Base-by-base conservation (phyloP, 331 rosid species). In the Ulmus americana region DNA sequence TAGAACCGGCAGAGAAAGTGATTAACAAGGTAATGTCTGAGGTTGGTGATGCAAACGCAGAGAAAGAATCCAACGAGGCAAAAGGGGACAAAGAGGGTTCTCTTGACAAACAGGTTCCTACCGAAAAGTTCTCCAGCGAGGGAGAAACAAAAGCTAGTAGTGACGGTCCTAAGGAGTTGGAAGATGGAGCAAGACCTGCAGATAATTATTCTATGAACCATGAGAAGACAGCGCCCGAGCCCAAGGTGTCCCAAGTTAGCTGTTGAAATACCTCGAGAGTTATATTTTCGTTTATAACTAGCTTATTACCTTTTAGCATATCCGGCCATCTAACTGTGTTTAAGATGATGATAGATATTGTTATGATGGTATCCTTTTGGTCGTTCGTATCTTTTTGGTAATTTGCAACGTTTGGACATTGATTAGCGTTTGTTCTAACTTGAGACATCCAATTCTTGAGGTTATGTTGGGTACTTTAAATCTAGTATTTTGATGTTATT, bases 241-340 rank as follows among this genome's bases (percentile, higher is more conserved):
- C 59, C 59, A 58, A 68, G 67, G 53, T 54, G 11, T 46, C 67
- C 3, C 54, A 62, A 46, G 55, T 62, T 62, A 62, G 67, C 41
- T 62, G 67, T 18, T 44, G 67, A 62, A 28, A 62, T 13, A 14
- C 5, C 7, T 5, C 35, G 35, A 28, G 35, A 28, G 35, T 28
- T 28, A 28, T 28, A 28, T 28, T 28, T 28, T 28, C 35, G 35
- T 28, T 28, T 28, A 28, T 28, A 28, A 28, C 35, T 28, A 28
- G 35, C 14, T 6, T 57, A 22, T 39, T 47, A 14, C 35, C 56
- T 15, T 45, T 39, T 58, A 57, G 73, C 42, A 11, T 47, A 47
- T 28, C 35, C 35, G 35, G 35, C 35, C 35, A 28, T 58, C 64
- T 68, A 10, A 68, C 73, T 68, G 49, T 28, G 35, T 28, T 28